phyloP scores from a whole-genome alignment of 1,284 basidiomycete genomes.

The Microbotryum violaceum region DNA sequence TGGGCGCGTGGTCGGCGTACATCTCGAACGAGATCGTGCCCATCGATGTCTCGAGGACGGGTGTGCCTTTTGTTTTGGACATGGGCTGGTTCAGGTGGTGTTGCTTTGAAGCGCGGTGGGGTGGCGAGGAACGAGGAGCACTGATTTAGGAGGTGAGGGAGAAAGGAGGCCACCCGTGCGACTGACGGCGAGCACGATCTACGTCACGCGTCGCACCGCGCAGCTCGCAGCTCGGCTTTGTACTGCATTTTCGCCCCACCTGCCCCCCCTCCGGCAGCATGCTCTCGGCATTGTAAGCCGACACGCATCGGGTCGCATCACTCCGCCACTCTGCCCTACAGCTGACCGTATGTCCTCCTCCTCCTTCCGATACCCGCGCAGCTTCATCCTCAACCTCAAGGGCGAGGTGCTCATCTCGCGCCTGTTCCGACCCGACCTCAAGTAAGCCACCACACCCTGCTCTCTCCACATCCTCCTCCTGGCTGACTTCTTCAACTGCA shows the following conservation, averaged over 20 bases:
- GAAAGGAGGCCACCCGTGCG: too few species aligned
- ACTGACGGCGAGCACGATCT: not conserved
- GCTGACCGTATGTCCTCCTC: not conserved
- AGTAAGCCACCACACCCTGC: slow-evolving; percentile 51
- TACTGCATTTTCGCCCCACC: not conserved
- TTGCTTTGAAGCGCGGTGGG: not conserved
- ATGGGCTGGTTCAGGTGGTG: too few species aligned
- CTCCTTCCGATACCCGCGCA: not conserved
- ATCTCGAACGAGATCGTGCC: slow-evolving; percentile 83
- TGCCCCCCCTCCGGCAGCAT: not conserved
- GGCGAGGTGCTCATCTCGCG: slow-evolving; percentile 83
- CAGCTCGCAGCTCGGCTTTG: too few species aligned
- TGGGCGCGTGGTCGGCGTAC: slow-evolving; percentile 83
- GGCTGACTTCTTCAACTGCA: not conserved
- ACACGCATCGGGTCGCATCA: not conserved
- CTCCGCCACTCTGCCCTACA: not conserved
- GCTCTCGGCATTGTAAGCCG: slow-evolving; percentile 2
- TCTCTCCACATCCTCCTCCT: too few species aligned
- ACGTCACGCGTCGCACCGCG: not conserved
- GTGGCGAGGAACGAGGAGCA: not conserved
- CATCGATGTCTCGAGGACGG: slow-evolving; percentile 62
- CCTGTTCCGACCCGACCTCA: slow-evolving; percentile 85
- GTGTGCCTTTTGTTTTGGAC: too few species aligned
- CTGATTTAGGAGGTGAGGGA: too few species aligned
- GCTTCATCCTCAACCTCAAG: slow-evolving; percentile 34